Evolutionary conservation across 306 rosid genomes (phyloP), one percentile per base, ranked within the genome.

Genomic region (Corylus avellana): DNA sequence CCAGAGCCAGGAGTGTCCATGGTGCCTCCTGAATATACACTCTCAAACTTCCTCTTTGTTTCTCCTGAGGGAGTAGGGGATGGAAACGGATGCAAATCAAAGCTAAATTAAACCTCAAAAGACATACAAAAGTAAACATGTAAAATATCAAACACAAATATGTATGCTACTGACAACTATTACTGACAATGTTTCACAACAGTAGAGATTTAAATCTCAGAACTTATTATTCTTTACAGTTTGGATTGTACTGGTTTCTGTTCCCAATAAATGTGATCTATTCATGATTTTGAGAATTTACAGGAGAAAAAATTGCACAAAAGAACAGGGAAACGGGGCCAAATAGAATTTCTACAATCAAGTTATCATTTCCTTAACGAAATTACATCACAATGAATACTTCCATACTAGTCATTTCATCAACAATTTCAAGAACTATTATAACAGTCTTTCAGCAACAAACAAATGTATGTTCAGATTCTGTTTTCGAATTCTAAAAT

Each of bases 41-140:
- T 94, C 86, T 94, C 98, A 81, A 94, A 94, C 89, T 94, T 92
- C 72, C 98, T 88, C 93, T 78, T 94, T 1, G 98, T 94, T 87
- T 94, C 98, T 81, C 98, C 98, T 94, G 81, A 27, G 55, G 62
- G 49, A 42, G 16, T 82, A 62, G 17, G 10, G 46, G 53, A 83
- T 46, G 57, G 14, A 77, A 79, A 78, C 47, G 49, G 4, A 70
- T 49, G 68, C 29, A 59, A 82, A 77, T 84, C 75, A 75, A 63
- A 57, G 73, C 82, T 66, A 76, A 17, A n/a, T 54, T 46, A 73
- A 25, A 79, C 56, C 42, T 47, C 75, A 44, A 46, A 12, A 78
- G 74, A 64, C 20, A 72, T 4, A 48, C 50, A 59, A 81, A 81
- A 49, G 18, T 71, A 58, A 53, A 47, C 25, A 12, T 53, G 75